phyloP scores from a whole-genome alignment of 352 stramenopile genomes.

The Globisporangium iwayamae region DNA sequence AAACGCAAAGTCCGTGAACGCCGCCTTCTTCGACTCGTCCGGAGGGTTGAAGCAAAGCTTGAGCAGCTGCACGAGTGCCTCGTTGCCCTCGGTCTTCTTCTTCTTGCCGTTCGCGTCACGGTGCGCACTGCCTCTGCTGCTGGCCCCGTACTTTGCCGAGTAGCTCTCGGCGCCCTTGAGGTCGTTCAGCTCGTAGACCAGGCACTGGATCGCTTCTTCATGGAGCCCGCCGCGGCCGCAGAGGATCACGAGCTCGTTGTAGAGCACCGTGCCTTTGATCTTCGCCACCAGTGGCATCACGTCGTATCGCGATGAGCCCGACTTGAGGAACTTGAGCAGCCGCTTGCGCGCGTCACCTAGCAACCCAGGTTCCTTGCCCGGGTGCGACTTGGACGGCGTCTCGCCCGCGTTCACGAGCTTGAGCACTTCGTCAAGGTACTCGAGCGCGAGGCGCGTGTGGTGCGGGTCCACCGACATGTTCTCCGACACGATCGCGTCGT shows the following conservation, averaged over 20 bases:
- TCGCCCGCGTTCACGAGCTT: constrained; percentile 66
- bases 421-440: constrained; percentile 85
- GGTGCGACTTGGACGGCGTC: constrained; percentile 77
- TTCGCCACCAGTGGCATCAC: constrained; percentile 70
- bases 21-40: constrained; percentile 76
- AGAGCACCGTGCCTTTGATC: constrained; percentile 65
- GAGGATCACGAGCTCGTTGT: constrained; percentile 85
- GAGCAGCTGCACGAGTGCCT: constrained; percentile 69
- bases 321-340: constrained; percentile 79
- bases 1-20: constrained; percentile 78
- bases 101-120: constrained; percentile 25
- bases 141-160: constrained; percentile 71
- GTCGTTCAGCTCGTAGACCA: constrained; percentile 83
- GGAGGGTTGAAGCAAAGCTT: constrained; percentile 78
- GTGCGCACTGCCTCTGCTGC: constrained; percentile 11
- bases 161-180: constrained; percentile 80
- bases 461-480: constrained; percentile 54
- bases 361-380: constrained; percentile 67
- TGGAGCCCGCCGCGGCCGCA: constrained; percentile 77
- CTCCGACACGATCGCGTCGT: constrained; percentile 26
- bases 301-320: constrained; percentile 73
- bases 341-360: constrained; percentile 76
- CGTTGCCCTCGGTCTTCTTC: constrained; percentile 63
- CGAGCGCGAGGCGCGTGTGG: constrained; percentile 79
- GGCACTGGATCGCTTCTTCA: constrained; percentile 65